Conservation (phyloP, 1,139 yeast species). For the Taphrina wiesneri region DNA sequence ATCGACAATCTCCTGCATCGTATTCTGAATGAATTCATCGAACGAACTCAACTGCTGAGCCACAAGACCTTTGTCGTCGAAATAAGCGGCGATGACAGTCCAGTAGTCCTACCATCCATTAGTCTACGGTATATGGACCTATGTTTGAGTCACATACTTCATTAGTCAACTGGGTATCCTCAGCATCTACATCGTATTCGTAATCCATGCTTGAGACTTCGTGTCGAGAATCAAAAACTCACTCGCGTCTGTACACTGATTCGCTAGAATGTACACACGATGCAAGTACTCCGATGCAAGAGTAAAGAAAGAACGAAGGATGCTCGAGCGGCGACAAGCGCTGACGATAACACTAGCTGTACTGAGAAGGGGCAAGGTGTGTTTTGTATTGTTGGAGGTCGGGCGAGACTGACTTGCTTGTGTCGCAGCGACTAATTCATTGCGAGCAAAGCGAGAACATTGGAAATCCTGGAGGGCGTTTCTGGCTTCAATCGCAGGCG, state of each 20-base stretch:
- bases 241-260: not conserved
- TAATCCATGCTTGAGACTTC: slow-evolving; percentile 3
- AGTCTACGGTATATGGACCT: not conserved
- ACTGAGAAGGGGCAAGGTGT: not conserved
- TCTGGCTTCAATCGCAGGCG: too few species aligned
- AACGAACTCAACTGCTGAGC: slow-evolving; percentile 98
- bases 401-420: not conserved
- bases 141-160: slow-evolving; percentile 2
- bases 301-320: not conserved
- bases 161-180: slow-evolving; percentile 32
- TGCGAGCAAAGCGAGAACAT: not conserved
- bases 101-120: slow-evolving; percentile 77
- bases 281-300: not conserved
- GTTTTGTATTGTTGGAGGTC: not conserved
- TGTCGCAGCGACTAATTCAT: not conserved
- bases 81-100: slow-evolving; percentile 95
- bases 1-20: slow-evolving; percentile 93
- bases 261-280: not conserved
- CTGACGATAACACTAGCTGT: not conserved
- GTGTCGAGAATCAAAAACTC: not conserved
- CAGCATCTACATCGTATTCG: slow-evolving; percentile 23
- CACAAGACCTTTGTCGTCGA: slow-evolving; percentile 93
- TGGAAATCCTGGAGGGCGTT: too few species aligned
- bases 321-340: not conserved
- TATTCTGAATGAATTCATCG: slow-evolving; percentile 94